Base-by-base conservation (phyloP, 352 stramenopile genomes). In the Blastocystis hominis region DNA sequence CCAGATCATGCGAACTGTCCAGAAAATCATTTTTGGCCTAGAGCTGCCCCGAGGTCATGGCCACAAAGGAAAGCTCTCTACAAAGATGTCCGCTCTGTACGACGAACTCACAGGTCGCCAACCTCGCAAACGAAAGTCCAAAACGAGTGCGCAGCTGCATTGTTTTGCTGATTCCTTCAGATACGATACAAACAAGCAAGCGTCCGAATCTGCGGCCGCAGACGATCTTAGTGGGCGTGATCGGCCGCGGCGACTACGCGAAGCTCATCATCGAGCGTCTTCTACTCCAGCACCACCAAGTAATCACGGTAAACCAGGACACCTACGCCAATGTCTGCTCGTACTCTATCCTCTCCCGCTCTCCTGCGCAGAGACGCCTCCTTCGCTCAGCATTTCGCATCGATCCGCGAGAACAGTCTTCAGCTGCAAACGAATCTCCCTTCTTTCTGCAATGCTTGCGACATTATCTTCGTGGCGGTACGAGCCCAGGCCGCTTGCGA, bases 21-120 rank as follows among this genome's bases (percentile, higher is more conserved):
- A 87, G 34, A 24, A 50, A 13, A 78, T n/a, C 4, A 20, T 87
- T 6, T 87, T 87, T 47, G 77, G 77, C 4, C 30, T 53, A 53
- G 62, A 78, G 55, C 53, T 87, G 36, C 77, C 77, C 3, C 56
- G 77, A 3, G 77, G 77, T n/a, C 77, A 87, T 69, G 77, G 77
- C 1, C 61, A 87, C 55, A 87, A 87, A 47, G 77, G 77, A 10
- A 84, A 84, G 55, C 6, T 84, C 13, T 84, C 72, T 6, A 54
- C 72, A 10, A 84, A 84, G 56, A 64, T 84, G n/a, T 84, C 72
- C 3, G 34, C 44, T 3, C 56, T 84, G 2, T 84, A 66, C 56
- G 72, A 84, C 44, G 72, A 84, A 47, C n/a, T 84, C 20, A 68
- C 56, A 2, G 72, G 72, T 44, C 72, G 72, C 15, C 40, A 10